Base-by-base conservation (phyloP, 1,139 yeast genomes). In the Suhomyces bolitotheri region DNA sequence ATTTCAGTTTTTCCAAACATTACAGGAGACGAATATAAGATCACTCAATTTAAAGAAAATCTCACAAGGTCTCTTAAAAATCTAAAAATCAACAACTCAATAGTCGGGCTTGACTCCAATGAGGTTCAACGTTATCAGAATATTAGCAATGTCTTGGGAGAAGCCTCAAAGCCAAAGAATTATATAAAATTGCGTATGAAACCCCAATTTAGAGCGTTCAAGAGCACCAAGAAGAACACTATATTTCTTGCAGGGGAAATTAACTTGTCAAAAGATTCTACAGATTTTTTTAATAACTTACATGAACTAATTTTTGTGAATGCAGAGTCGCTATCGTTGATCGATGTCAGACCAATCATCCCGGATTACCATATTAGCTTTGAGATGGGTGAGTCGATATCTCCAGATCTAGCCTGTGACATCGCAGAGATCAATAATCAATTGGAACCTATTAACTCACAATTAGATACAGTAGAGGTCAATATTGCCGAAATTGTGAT, bases 1-100 rank as follows among this genome's bases (percentile, higher is more conserved):
- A 43, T 53, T 10, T 40, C 53, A 2, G 22, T 53, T 6, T 44
- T 36, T 24, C 49, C 52, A 11, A 54, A 54, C 25, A 25, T 50
- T 11, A 19, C 4, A 4, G 49, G 44, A 4, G 44, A 45, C 5
- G 33, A 31, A 2, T 44, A 45, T 23, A 32, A 44, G 25, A 26
- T 48, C 8, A 31, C 28, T 8, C 44, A 41, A 21, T 36, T 52
- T 29, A 26, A 22, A 3, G 34, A 33, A 9, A 45, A 44, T 27
- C 29, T 47, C 11, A 8, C 19, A 5, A 33, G 33, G 7, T 34
- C 47, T 8, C 17, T 47, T 6, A n/a, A 14, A 5, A 25, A 28
- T 3, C 21, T 47, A 28, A 10, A 28, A 7, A 28, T 43, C 14
- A 16, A 33, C 11, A n/a, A 22, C 4, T 14, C 16, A 4, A 12